Base-by-base conservation (phyloP, 202 grass and related monocot species). In the Schoenoplectus triqueter region DNA sequence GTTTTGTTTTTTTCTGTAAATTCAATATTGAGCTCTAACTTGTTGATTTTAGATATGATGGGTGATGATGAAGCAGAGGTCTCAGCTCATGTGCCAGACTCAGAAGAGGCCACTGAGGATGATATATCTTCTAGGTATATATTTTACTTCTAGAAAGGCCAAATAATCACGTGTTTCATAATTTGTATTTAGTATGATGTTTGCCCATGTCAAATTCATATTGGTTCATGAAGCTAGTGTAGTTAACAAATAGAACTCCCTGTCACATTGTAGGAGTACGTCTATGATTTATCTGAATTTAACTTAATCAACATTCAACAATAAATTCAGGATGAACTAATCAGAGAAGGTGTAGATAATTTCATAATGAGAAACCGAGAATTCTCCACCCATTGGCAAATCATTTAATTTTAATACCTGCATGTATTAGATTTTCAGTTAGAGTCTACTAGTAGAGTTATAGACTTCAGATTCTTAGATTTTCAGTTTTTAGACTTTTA, bases 61-160 rank as follows among this genome's bases (percentile, higher is more conserved):
- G 89, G 81, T 50, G 89, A 90, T 75, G 84, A 83, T 80, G 96
- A 99, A 78, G 88, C 84, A 42, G 92, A 94, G 69, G 86, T 81
- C 88, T 85, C 84, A 83, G 76, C 91, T 82, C 90, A 90, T 87
- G 86, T 92, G 9, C 92, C 42, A 65, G 93, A 98, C 89, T 97
- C 92, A 11, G 95, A 98, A 86, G 91, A 95, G 83, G 90, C 95
- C 51, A 91, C 87, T 71, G 96, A 99, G 69, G 96, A 95, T 91
- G 96, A 98, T 87, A 88, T 95, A 40, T 99, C 96, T 90, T 99
- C 96, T 82, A 95, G 96, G 96, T 99, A 86, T 41, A 14, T 65
- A 81, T 11, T 48, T 49, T 51, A 51, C 46, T 51, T 73, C 17
- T 51, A 19, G 47, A 73, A 14, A 73, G 70, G 47, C 47, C 48